These are phyloP conservation scores for Arabis hirsuta DNA, from an alignment of 345 rosid genomes.

Conservation along the genomic window DNA sequence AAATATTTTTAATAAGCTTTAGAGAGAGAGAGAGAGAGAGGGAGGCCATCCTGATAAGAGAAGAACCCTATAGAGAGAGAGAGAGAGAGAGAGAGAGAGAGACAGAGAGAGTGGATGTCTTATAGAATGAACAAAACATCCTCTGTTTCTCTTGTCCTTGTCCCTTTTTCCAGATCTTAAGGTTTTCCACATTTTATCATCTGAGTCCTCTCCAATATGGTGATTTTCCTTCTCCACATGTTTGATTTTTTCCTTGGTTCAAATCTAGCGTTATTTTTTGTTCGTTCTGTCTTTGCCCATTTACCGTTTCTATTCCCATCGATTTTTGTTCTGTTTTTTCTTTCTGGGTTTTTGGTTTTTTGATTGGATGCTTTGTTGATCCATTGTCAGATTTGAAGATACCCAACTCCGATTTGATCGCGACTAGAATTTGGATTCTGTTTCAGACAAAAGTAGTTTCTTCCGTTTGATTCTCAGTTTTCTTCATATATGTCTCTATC, in stretches of 20 bases:
- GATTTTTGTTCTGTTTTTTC: slow-evolving; percentile 14
- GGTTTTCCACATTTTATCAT: slow-evolving; percentile 55
- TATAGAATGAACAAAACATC: slow-evolving; percentile 59
- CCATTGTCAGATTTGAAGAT: slow-evolving; percentile 62
- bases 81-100: slow-evolving; percentile 43
- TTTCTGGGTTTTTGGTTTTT: slow-evolving; percentile 22
- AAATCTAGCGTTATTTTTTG: slow-evolving; percentile 24
- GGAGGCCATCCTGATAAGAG: slow-evolving; percentile 42
- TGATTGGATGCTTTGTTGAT: slow-evolving; percentile 50
- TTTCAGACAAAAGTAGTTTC: slow-evolving; percentile 50
- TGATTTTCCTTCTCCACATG: slow-evolving; percentile 45
- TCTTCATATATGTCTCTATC: slow-evolving; percentile 46
- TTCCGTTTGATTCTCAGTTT: slow-evolving; percentile 35
- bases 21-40: slow-evolving; percentile 45
- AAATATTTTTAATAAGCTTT: slow-evolving; percentile 58
- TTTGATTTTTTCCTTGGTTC: not conserved
- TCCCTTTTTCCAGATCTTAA: slow-evolving; percentile 78
- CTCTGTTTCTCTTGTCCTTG: slow-evolving; percentile 59
- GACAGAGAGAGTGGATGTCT: slow-evolving; percentile 42
- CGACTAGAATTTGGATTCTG: slow-evolving; percentile 61
- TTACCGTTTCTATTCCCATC: slow-evolving; percentile 45
- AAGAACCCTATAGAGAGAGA: slow-evolving; percentile 43
- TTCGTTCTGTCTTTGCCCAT: slow-evolving; percentile 27
- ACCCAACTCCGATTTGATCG: slow-evolving; percentile 54
- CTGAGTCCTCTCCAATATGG: slow-evolving; percentile 69